Conservation (phyloP, 192 early-diverging fungal genomes). For the Backusella parvicylindrica region DNA sequence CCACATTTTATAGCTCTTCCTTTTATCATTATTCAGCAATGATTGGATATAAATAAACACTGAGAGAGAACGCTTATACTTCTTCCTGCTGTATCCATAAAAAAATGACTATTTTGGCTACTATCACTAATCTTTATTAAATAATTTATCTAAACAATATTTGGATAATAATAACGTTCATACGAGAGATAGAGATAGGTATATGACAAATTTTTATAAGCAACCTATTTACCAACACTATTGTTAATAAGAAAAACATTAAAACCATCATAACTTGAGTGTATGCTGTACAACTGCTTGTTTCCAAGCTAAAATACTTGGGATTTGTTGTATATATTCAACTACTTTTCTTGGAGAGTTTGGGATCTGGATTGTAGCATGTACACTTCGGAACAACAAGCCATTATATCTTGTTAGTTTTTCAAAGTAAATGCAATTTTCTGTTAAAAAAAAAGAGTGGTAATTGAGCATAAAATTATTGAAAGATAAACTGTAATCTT, state of each 20-base stretch:
- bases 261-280: not conserved
- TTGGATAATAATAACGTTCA: not conserved
- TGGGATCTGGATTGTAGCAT: not conserved
- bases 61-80: not conserved
- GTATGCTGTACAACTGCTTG: not conserved
- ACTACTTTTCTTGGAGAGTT: not conserved
- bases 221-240: not conserved
- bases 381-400: not conserved
- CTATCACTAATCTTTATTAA: not conserved
- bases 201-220: not conserved
- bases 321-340: not conserved
- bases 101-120: not conserved
- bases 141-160: not conserved
- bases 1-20: too few relatives aligned
- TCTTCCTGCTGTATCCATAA: not conserved
- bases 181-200: not conserved
- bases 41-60: too few relatives aligned
- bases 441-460: not conserved
- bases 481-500: not conserved
- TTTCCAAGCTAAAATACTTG: constrained; percentile 1
- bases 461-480: not conserved
- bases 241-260: not conserved
- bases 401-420: not conserved
- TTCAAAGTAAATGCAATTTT: not conserved
- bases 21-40: too few relatives aligned